These are phyloP conservation scores for Clonostachys chloroleuca DNA, from an alignment of 2,329 filamentous ascomycete genomes.

Conservation along the genomic window DNA sequence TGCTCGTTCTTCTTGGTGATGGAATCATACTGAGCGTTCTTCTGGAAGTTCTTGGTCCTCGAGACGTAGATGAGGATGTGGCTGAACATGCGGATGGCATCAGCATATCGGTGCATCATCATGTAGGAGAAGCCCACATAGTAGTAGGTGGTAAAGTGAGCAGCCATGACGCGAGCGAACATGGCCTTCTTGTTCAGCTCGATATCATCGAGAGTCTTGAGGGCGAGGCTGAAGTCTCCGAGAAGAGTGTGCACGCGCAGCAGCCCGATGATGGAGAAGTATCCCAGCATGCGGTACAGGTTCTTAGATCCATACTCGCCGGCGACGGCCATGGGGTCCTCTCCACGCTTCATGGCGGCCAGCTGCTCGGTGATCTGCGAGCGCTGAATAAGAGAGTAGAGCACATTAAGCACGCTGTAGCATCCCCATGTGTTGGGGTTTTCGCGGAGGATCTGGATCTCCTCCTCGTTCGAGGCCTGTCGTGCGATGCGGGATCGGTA, in stretches of 20 bases:
- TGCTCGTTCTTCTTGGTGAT: slow-evolving; percentile 99
- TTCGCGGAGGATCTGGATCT: slow-evolving; percentile 84
- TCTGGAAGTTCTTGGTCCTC: slow-evolving; percentile 99
- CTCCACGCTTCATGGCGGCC: slow-evolving; percentile 87
- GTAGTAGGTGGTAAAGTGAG: slow-evolving; percentile 99
- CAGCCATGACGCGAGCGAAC: slow-evolving; percentile 99
- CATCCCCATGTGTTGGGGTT: slow-evolving; percentile 99
- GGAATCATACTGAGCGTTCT: slow-evolving; percentile 96
- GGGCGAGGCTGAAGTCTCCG: slow-evolving; percentile 94
- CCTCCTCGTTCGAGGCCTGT: slow-evolving; percentile 81
- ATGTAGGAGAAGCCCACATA: slow-evolving; percentile 99
- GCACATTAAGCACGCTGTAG: slow-evolving; percentile 98
- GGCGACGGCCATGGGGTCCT: slow-evolving; percentile 82
- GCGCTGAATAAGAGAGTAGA: slow-evolving; percentile 97
- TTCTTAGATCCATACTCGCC: slow-evolving; percentile 94
- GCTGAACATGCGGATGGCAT: slow-evolving; percentile 99
- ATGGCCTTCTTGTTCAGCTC: slow-evolving; percentile 99
- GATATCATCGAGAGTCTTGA: slow-evolving; percentile 98
- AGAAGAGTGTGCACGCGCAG: slow-evolving; percentile 94
- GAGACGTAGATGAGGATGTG: slow-evolving; percentile 99
- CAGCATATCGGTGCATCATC: slow-evolving; percentile 99
- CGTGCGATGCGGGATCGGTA: slow-evolving; percentile 91
- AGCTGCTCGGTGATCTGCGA: slow-evolving; percentile 98
- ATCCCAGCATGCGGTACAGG: slow-evolving; percentile 96
- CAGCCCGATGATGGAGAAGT: slow-evolving; percentile 98